Percentiles rank a stretch among this genome's conserved stretches.
Conservation (phyloP, 1,139 yeast genomes). For the Yamadazyma sp. region DNA sequence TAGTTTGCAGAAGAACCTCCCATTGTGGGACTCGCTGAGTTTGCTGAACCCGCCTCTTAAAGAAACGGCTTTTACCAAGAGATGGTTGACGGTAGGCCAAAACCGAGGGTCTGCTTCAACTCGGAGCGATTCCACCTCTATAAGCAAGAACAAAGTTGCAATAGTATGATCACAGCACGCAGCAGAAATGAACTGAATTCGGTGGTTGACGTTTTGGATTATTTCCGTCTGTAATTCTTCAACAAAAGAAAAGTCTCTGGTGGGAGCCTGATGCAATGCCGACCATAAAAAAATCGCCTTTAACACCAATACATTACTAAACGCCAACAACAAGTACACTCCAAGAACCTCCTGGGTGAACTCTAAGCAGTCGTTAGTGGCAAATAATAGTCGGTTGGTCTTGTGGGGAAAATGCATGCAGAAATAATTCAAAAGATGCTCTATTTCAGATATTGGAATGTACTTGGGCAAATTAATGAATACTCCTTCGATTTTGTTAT, state of each 20-base stretch:
- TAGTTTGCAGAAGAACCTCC: not conserved
- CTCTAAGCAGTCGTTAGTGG: not conserved
- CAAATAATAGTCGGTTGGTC: not conserved
- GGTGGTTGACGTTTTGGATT: not conserved
- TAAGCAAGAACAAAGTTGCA: not conserved
- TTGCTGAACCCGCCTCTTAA: not conserved
- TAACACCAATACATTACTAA: conserved; percentile 1
- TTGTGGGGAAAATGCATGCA: not conserved
- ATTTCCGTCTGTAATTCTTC: not conserved
- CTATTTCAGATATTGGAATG: not conserved
- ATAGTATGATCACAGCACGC: conserved; percentile 3
- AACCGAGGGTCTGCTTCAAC: not conserved
- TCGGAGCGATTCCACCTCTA: not conserved
- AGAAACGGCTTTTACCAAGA: not conserved
- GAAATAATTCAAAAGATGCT: not conserved
- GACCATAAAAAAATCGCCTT: conserved; percentile 1
- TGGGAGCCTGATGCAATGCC: not conserved
- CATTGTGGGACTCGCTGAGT: not conserved
- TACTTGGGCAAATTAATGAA: not conserved
- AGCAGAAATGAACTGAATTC: not conserved
- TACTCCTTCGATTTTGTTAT: conserved; percentile 2
- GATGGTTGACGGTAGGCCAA: not conserved
- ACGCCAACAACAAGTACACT: conserved; percentile 1
- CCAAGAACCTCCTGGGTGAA: not conserved
- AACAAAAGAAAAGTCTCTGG: not conserved